Conservation (phyloP, 805 yeast species). For the Limtongia smithiae region DNA sequence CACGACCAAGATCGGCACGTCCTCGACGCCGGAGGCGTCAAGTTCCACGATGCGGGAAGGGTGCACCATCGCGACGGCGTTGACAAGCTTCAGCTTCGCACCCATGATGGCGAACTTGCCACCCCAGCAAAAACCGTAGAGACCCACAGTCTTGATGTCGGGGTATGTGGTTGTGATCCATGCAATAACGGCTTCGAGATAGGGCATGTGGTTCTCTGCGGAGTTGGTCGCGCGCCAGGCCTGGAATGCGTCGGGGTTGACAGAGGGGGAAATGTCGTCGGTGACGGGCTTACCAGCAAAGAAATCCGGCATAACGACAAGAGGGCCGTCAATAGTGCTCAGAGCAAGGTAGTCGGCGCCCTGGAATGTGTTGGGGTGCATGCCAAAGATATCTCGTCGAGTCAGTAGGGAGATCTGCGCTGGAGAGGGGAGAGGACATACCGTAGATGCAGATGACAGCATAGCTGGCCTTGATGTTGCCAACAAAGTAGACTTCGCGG, state of each 20-base stretch:
- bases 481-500: slow-evolving; percentile 14
- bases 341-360: slow-evolving; percentile 27
- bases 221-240: slow-evolving; percentile 14
- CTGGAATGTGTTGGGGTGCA: slow-evolving; percentile 22
- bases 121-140: slow-evolving; percentile 30
- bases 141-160: slow-evolving; percentile 12
- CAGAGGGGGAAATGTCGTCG: background rate
- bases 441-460: slow-evolving; percentile 26
- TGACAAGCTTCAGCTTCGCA: slow-evolving; percentile 11
- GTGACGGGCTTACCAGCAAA: slow-evolving; percentile 19
- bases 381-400: slow-evolving; percentile 25
- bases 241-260: slow-evolving; percentile 7
- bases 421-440: background rate
- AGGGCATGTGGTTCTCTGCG: slow-evolving; percentile 7
- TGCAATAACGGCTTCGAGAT: slow-evolving; percentile 2
- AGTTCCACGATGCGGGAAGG: slow-evolving; percentile 21
- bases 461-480: slow-evolving; percentile 7
- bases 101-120: slow-evolving; percentile 20
- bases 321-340: slow-evolving; percentile 11
- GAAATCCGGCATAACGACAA: slow-evolving; percentile 28
- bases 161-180: slow-evolving; percentile 12
- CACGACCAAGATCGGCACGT: slow-evolving; percentile 19
- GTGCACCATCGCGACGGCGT: slow-evolving; percentile 20
- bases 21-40: slow-evolving; percentile 24
- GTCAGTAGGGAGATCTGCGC: too few species aligned